Evolutionary conservation across 1,284 basidiomycete genomes (phyloP), one percentile per base, ranked within the genome.

Genomic region (Coriolopsis trogii): DNA sequence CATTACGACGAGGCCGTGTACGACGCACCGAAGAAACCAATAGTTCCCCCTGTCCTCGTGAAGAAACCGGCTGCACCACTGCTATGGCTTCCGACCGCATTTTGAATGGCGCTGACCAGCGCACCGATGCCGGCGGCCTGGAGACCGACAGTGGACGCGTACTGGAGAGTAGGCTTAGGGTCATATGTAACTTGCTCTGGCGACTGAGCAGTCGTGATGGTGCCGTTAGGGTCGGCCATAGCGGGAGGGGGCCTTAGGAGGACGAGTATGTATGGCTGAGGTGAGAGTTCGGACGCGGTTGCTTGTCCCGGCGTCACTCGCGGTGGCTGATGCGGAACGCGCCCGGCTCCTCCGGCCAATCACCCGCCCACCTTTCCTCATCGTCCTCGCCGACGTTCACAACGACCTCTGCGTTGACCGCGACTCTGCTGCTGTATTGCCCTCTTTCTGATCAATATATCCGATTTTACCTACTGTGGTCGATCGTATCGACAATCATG

Each of bases 31-130:
- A 95, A 95, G 71, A 90, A 81, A 15, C 85, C 89, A 66, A 91
- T 87, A 6, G 89, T 90, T 42, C 86, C 84, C 44, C 93, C 89
- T 44, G 82, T 89, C 59, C 87, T 76, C 44, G 89, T 89, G 54
- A 93, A 75, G 70, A 93, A 80, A 72, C 95, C 95, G 70, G 89
- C 79, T n/a, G 93, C 93, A 61, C 95, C 95, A 62, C 81, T 80
- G 51, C 86, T 80, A 72, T 97, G 94, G 48, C 74, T 80, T 43
- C 85, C 82, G 57, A 96, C 73, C 37, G 93, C 87, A 78, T 95
- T 95, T 73, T 94, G 92, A 36, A 94, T 77, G 20, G 89, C 78
- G 64, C 89, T 90, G 70, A 92, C 82, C 67, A 93, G 79, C 53
- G 86, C 76, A 39, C 93, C 93, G 49, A 91, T 84, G 51, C 79